phyloP scores from a whole-genome alignment of 2,329 filamentous ascomycete genomes.

The Hysterium pulicare region DNA sequence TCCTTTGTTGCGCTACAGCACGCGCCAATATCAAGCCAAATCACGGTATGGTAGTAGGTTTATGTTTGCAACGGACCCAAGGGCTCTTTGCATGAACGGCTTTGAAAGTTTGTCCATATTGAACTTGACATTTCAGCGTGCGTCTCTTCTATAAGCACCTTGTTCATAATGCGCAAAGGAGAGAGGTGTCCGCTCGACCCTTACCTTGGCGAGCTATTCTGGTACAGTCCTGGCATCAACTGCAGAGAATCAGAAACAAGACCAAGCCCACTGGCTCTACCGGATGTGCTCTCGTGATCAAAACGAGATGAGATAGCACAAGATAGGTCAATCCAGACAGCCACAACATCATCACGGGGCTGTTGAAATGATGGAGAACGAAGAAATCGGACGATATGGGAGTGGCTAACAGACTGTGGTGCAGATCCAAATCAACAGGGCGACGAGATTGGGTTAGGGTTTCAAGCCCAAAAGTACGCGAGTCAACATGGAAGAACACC shows the following conservation, averaged over 20 bases:
- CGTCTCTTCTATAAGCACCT: no score
- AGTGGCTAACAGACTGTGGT: no score
- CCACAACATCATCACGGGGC: background rate
- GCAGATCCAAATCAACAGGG: background rate
- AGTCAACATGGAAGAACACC: conserved; percentile 8
- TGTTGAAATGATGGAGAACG: background rate
- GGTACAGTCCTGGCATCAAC: no score
- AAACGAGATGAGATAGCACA: no score
- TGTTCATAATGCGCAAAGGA: no score
- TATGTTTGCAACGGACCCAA: no score
- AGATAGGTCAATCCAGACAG: background rate
- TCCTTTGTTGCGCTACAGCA: conserved; percentile 1
- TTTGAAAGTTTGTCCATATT: background rate
- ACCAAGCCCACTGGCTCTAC: no score
- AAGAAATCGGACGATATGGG: background rate
- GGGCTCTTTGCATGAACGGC: background rate
- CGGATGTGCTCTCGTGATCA: no score
- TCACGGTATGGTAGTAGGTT: background rate
- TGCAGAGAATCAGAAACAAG: no score
- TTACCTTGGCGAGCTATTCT: no score
- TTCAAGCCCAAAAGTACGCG: conserved; percentile 2
- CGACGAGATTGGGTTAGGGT: background rate
- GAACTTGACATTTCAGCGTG: background rate
- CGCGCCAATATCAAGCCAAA: conserved; percentile 1
- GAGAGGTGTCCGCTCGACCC: no score